A percentile compares a stretch with the other conserved stretches of the same genome.
phyloP scores from a whole-genome alignment of 345 rosid species.

The Erucastrum elatum region DNA sequence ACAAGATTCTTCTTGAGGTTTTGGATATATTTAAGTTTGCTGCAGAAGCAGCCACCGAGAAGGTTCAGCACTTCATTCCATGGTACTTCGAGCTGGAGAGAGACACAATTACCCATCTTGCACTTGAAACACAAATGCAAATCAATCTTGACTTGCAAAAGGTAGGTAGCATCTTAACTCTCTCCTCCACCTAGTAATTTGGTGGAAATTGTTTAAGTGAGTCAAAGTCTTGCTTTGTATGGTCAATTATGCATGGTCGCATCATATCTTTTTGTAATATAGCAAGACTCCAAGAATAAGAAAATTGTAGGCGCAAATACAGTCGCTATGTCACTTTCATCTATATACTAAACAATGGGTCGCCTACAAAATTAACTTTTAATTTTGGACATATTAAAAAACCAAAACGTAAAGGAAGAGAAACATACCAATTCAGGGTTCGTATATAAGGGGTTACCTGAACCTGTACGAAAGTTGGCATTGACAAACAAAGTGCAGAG shows the following conservation, averaged over 20 bases:
- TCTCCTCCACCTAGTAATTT: not conserved
- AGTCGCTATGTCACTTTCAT: constrained; percentile 1
- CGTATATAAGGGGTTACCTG: not conserved
- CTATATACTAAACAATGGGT: not conserved
- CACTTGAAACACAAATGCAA: not conserved
- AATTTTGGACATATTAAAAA: not conserved
- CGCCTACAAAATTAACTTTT: not conserved
- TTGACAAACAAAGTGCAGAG: not conserved
- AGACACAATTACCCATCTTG: constrained; percentile 28
- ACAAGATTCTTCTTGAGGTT: constrained; percentile 12
- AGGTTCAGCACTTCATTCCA: not conserved
- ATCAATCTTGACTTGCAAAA: not conserved
- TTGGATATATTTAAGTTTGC: not conserved
- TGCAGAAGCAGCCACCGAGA: constrained; percentile 13
- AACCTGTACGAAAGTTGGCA: not conserved
- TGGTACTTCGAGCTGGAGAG: not conserved
- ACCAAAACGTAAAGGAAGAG: not conserved
- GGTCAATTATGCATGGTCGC: not conserved
- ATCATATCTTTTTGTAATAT: not conserved
- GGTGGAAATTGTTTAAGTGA: constrained; percentile 4
- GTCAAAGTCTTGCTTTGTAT: not conserved
- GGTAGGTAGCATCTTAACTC: not conserved
- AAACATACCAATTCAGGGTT: not conserved
- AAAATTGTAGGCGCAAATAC: not conserved
- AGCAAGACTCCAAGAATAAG: constrained; percentile 4